A percentile compares a stretch with the other conserved stretches of the same genome.
phyloP scores from a whole-genome alignment of 2,329 filamentous ascomycete species.

The Nemania abortiva region DNA sequence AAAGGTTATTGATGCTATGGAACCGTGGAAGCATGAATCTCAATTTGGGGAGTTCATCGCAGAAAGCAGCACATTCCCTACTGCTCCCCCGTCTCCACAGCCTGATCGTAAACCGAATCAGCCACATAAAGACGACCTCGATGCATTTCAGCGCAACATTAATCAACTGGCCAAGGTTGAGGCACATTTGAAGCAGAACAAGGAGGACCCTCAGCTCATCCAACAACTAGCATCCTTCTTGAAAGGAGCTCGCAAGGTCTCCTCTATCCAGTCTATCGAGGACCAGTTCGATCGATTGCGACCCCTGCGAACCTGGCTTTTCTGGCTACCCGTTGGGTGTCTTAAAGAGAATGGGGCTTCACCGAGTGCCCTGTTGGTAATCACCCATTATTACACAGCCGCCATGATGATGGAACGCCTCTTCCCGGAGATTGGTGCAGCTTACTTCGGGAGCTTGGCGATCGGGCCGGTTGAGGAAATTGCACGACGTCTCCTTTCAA shows the following conservation, averaged over 20 bases:
- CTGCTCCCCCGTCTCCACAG: conserved; percentile 71
- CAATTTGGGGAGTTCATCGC: conserved; percentile 85
- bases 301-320: conserved; percentile 89
- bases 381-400: conserved; percentile 92
- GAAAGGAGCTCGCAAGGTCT: conserved; percentile 77
- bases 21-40: conserved; percentile 89
- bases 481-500: conserved; percentile 76
- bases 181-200: conserved; percentile 74
- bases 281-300: conserved; percentile 93
- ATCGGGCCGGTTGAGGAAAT: conserved; percentile 89
- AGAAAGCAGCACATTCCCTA: conserved; percentile 80
- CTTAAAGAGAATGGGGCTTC: conserved; percentile 82
- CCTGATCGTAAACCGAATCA: conserved; percentile 72
- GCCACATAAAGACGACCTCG: conserved; percentile 76
- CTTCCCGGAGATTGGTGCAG: conserved; percentile 90
- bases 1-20: conserved; percentile 91
- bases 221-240: conserved; percentile 79
- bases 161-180: conserved; percentile 77
- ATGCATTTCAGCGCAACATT: conserved; percentile 74
- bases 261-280: conserved; percentile 76
- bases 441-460: conserved; percentile 86
- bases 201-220: conserved; percentile 76
- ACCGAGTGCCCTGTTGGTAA: conserved; percentile 81
- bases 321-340: conserved; percentile 91
- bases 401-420: conserved; percentile 89